Evolutionary conservation across 1,284 basidiomycete genomes (phyloP), one percentile per base, ranked within the genome.

Genomic region (Cryptococcus sp.): DNA sequence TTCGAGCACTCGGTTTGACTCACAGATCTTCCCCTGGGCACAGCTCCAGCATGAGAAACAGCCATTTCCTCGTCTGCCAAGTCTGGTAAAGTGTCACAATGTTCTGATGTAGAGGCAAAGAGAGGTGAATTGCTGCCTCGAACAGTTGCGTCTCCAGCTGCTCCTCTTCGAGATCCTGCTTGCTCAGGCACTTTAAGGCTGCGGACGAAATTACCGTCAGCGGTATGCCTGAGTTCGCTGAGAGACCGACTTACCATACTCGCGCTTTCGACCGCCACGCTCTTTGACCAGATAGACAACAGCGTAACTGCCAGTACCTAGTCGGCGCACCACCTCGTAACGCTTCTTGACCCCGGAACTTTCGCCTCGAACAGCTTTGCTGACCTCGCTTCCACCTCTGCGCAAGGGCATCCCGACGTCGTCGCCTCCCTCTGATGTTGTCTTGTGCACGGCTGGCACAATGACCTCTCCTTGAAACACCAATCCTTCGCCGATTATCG

Each of bases 61-160:
- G 82, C 86, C 87, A 91, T 53, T 87, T 85, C 3, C 83, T 81
- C 2, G 89, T 91, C 76, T 92, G 90, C 64, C 88, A 84, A 3
- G 93, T 93, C 68, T 91, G 87, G 78, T 97, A 88, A 27, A 99
- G 86, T 19, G 94, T 94, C 67, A 96, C 95, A 68, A 99, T 95
- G 81, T 97, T 96, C 47, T 89, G 85, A 76, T 99, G 95, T 13
- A 87, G 81, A 35, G 88, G 90, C 46, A 99, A 85, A 27, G 91
- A 93, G 76, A 97, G 92, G 78, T 99, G 95, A 61, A 99, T 91
- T 47, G 87, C 91, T 49, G 93, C 93, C 86, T 96, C 93, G 69
- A 90, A 86, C 80, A 93, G 84, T 80, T 96, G 93, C 3, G 91
- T 87, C 42, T 84, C 85, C 70, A 94, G 83, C 65, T 90, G 88